Base-by-base conservation (phyloP, 805 yeast genomes). In the Teunomyces funiuensis region DNA sequence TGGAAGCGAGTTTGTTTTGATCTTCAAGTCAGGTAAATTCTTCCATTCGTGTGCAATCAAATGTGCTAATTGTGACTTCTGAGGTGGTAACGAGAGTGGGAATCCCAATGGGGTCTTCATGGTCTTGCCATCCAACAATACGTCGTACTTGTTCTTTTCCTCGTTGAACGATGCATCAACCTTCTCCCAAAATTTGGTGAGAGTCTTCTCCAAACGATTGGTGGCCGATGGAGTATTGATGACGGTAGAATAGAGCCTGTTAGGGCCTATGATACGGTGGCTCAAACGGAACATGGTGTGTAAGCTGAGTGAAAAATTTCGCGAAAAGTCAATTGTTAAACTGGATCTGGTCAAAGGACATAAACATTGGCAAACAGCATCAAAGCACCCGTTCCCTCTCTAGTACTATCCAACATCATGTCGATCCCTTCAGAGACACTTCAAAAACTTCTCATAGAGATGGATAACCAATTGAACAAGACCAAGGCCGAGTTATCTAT, bases 1-100 rank as follows among this genome's bases (percentile, higher is more conserved):
- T 0, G 98, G 98, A 31, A 93, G 73, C 28, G 85, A 69, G 56
- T 85, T 87, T 13, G 89, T 83, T 60, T 84, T 85, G 53, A 90
- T 78, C 46, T 63, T 65, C 46, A 83, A 71, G 43, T 74, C 74
- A 2, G 91, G 77, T 42, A 93, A 66, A 29, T 77, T 76, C 42
- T 79, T 74, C 99, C 99, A 93, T 65, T 93, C 99, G 55, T 88
- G 88, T 28, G 81, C 81, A 27, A 93, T 69, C 52, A 91, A 62
- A 47, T 81, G 72, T 0, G 97, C 97, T 48, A 93, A 67, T 7
- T 79, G 65, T 44, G 68, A 66, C 54, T 83, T 82, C 6, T 65
- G 47, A 18, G 58, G 55, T 4, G 96, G 95, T 10, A 93, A 64
- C 1, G 78, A 64, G 38, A 93, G 62, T 17, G 77, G 73, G 59